These are phyloP conservation scores for Penicillium verrucosum DNA, from an alignment of 2,329 filamentous ascomycete species.

Conservation along the genomic window DNA sequence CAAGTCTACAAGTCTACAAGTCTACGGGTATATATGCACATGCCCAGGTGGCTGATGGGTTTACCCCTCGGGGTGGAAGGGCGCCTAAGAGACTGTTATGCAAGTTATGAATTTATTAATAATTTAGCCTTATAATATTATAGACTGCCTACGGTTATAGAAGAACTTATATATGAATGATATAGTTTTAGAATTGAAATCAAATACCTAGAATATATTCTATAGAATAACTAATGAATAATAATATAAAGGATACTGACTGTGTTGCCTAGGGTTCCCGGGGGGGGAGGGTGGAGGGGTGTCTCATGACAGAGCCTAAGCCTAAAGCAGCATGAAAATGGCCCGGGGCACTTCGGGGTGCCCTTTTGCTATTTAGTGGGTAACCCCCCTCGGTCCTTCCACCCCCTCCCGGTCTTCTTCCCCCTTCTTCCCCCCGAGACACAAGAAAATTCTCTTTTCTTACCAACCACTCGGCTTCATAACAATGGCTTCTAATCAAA, in stretches of 20 bases:
- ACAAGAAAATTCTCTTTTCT: conserved; percentile 22
- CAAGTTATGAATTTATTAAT: not conserved
- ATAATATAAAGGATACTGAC: not conserved
- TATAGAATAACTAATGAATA: not conserved
- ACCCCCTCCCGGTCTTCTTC: no score
- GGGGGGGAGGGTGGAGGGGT: not conserved
- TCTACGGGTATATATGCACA: no score
- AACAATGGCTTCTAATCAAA: conserved; percentile 37
- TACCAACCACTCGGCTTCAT: conserved; percentile 30
- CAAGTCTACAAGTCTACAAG: not conserved
- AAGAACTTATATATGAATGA: not conserved
- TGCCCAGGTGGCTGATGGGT: not conserved
- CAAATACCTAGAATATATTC: no score
- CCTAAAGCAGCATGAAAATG: conserved; percentile 23
- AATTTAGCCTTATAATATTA: not conserved
- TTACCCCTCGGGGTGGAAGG: not conserved
- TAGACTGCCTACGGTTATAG: not conserved
- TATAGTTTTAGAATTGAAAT: not conserved
- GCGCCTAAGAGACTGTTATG: not conserved
- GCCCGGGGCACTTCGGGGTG: conserved; percentile 4
- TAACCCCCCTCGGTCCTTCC: no score
- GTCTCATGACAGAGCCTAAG: conserved; percentile 17
- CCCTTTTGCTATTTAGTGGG: conserved; percentile 21
- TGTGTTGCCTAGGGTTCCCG: not conserved
- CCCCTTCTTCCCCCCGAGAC: conserved; percentile 5